Conservation (phyloP, 495 filamentous ascomycete species). For the Tuber magnatum region DNA sequence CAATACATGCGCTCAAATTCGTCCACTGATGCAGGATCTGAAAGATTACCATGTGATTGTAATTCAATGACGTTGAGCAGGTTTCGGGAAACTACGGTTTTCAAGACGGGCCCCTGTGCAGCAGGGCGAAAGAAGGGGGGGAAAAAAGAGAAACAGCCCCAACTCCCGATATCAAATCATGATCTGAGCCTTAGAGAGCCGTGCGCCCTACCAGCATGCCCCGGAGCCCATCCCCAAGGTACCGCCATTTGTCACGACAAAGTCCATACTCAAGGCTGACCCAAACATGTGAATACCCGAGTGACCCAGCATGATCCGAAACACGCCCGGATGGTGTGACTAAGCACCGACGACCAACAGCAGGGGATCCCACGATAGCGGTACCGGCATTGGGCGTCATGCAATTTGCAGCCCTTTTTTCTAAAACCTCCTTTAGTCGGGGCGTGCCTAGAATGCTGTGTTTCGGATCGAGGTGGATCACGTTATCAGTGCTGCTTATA, state of each 20-base stretch:
- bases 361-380: conserved; percentile 5
- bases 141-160: not conserved
- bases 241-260: not conserved
- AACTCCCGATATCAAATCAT: not conserved
- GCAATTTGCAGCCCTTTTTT: not conserved
- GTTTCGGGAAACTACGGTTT: not conserved
- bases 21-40: not conserved
- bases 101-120: not conserved
- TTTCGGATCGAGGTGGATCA: not conserved
- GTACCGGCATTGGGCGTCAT: conserved; percentile 1
- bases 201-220: not conserved
- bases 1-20: not conserved
- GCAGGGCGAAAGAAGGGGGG: not conserved
- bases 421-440: not conserved
- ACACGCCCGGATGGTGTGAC: not conserved
- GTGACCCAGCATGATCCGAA: not conserved
- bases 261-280: not conserved
- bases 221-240: not conserved
- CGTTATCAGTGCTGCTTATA: not conserved
- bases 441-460: not conserved
- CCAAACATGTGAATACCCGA: not conserved
- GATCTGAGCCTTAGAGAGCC: not conserved
- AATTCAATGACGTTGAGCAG: not conserved
- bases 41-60: not conserved
- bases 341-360: conserved; percentile 31